A percentile compares a stretch with the other conserved stretches of the same genome.
These are phyloP conservation scores for Cruciata laevipes DNA, from an alignment of 257 asterid genomes.

Conservation along the genomic window DNA sequence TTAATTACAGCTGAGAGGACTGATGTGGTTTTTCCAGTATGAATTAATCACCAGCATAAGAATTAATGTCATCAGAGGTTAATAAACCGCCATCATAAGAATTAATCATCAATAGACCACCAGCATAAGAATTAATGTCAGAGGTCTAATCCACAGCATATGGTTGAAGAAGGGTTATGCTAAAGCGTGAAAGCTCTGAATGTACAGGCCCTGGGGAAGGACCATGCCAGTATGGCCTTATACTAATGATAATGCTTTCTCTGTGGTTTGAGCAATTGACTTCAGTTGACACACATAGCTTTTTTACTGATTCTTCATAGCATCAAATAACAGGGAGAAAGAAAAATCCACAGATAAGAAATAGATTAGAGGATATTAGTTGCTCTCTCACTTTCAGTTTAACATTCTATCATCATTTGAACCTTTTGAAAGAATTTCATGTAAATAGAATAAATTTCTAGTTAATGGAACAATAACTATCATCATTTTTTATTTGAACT, in stretches of 20 bases:
- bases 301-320: neutral
- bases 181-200: neutral
- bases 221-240: neutral
- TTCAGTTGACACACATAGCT: neutral
- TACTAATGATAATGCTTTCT: neutral
- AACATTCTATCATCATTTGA: neutral
- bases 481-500: neutral
- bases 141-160: neutral
- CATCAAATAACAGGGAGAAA: neutral
- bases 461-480: neutral
- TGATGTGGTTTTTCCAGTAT: neutral
- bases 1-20: neutral
- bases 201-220: neutral
- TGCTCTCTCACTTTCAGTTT: neutral
- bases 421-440: neutral
- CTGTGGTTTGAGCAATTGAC: neutral
- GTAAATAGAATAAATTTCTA: neutral
- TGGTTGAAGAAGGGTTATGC: neutral
- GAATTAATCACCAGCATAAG: neutral
- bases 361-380: neutral
- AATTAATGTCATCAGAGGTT: too few species aligned
- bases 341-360: neutral
- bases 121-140: neutral
- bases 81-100: too few species aligned
- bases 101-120: neutral